Evolutionary conservation across 768 basidiomycete genomes (phyloP).

Genomic region (Tylopilus rubrobrunneus): DNA sequence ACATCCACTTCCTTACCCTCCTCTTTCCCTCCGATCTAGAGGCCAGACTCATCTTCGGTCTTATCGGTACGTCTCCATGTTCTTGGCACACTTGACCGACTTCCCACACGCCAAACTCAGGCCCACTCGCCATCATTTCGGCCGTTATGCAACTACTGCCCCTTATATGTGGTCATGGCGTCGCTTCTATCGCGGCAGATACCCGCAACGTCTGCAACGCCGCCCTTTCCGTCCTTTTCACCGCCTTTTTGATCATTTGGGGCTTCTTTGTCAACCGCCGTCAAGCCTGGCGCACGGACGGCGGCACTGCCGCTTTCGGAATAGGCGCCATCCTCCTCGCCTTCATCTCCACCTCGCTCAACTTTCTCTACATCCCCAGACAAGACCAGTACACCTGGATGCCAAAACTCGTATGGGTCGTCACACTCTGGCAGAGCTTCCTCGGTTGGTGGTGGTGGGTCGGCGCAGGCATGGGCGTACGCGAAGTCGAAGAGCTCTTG

Average conservation of each 20-base stretch:
- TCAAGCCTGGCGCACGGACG: constrained; percentile 94
- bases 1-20: constrained; percentile 95
- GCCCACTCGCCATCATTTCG: constrained; percentile 81
- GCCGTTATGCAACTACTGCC: constrained; percentile 83
- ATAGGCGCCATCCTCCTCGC: constrained; percentile 81
- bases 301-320: constrained; percentile 94
- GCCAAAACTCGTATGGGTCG: constrained; percentile 82
- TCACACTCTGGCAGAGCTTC: constrained; percentile 96
- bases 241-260: constrained; percentile 86
- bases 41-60: constrained; percentile 75
- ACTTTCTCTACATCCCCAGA: constrained; percentile 80
- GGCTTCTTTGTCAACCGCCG: constrained; percentile 85
- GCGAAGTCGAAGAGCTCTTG: constrained; percentile 65
- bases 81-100: neutral
- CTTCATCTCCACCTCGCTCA: constrained; percentile 75
- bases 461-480: constrained; percentile 80
- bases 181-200: constrained; percentile 59
- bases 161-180: constrained; percentile 37
- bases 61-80: constrained; percentile 60
- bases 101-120: constrained; percentile 30
- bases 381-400: constrained; percentile 92
- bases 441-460: constrained; percentile 99
- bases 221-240: constrained; percentile 93
- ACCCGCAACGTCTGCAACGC: constrained; percentile 95
- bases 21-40: constrained; percentile 91